Evolutionary conservation across 2,329 filamentous ascomycete genomes (phyloP), one percentile per base, ranked within the genome.

Genomic region (Talaromyces sp.): DNA sequence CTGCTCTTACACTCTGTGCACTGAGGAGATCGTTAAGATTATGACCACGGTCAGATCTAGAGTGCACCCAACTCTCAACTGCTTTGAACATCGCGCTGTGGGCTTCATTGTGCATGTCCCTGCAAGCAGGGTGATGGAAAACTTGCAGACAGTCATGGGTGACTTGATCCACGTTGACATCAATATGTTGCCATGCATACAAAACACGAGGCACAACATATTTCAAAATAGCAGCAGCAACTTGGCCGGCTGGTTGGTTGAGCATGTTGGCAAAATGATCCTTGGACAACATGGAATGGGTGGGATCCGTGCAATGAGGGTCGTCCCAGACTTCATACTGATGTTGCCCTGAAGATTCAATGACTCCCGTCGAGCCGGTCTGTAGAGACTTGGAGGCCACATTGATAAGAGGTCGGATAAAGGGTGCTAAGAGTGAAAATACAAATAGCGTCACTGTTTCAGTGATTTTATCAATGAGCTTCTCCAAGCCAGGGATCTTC

Each of bases 391-490:
- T 86, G 21, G 91, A 93, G 5, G 93, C 91, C 55, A 89, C 84
- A 54, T 87, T 88, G 73, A 99, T 97, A 69, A 99, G 88, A 10
- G 94, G 94, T 57, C 91, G 85, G 61, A 99, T 83, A 72, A 95
- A 97, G 0, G 94, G 94, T 0, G 94, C 90, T 17, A 99, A 81
- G 1, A 99, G 82, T 5, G 91, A 92, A 61, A 99, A 82, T 53
- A 99, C 84, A 70, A 97, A 97, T 6, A 96, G 81, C 0, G 93
- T 96, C 40, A 99, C 80, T 1, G 89, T 93, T 76, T 99, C 94
- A 57, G 89, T 90, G 66, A 99, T 96, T 66, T 91, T 93, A 63
- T 97, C 93, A 21, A 97, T 85, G n/a, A 97, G 79, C 61, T 87
- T 78, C 74, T 96, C 91, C 3, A 99, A 80, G 0, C 93, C 93